Conservation (phyloP, 192 early-diverging fungal genomes). For the Lobosporangium transversale region DNA sequence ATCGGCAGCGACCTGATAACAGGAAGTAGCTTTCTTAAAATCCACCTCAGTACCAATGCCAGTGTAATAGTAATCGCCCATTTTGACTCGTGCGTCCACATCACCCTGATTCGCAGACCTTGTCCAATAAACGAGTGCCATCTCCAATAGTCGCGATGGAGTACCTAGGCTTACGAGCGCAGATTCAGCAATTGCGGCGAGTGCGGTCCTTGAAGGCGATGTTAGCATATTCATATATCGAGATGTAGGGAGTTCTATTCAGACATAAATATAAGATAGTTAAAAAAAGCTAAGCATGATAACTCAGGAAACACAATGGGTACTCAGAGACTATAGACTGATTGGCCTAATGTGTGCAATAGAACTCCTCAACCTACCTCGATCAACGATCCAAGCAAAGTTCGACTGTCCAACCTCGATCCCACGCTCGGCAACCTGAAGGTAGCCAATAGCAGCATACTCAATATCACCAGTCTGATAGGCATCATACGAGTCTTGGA, state of each 20-base stretch:
- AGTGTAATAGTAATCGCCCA: conserved; percentile 93
- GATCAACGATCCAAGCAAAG: conserved; percentile 90
- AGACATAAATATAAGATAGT: not conserved
- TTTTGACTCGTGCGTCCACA: conserved; percentile 88
- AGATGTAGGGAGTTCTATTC: conserved; percentile 36
- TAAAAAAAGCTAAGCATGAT: not conserved
- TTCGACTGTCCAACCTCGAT: conserved; percentile 89
- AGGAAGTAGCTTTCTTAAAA: conserved; percentile 78
- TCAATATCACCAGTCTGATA: conserved; percentile 73
- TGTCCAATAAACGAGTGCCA: conserved; percentile 91
- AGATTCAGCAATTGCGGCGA: conserved; percentile 23
- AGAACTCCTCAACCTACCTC: conserved; percentile 31
- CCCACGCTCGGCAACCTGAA: conserved; percentile 90
- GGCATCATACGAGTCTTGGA: conserved; percentile 65
- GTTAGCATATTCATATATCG: conserved; percentile 31
- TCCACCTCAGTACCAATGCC: conserved; percentile 79
- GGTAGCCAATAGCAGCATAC: conserved; percentile 76
- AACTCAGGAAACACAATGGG: too few species aligned
- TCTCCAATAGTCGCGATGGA: conserved; percentile 55
- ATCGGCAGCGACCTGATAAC: conserved; percentile 88
- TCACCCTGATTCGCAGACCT: conserved; percentile 94
- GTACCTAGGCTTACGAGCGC: conserved; percentile 24
- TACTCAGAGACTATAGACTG: too few species aligned
- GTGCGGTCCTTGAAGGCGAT: conserved; percentile 19
- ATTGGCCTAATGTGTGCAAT: too few species aligned